Conservation (phyloP, 257 asterid genomes). For the Penstemon davidsonii region DNA sequence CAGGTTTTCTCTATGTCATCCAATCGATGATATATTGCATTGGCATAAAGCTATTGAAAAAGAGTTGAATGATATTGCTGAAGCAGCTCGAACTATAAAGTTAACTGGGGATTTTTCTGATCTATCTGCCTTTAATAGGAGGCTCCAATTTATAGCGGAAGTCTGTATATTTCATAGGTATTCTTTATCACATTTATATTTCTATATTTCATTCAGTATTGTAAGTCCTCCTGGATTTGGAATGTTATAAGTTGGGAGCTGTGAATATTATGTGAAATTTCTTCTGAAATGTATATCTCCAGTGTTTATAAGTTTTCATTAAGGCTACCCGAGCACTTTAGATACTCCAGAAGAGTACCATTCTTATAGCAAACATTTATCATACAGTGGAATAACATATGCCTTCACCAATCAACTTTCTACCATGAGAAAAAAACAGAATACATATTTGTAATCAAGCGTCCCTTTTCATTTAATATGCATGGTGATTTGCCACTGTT, state of each 20-base stretch:
- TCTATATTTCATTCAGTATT: not conserved
- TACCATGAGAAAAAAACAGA: not conserved
- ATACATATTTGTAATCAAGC: slow-evolving; percentile 2
- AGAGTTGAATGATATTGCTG: slow-evolving; percentile 85
- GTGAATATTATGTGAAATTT: not conserved
- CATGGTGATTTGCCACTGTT: slow-evolving; percentile 14
- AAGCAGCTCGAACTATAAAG: slow-evolving; percentile 79
- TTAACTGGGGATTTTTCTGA: slow-evolving; percentile 84
- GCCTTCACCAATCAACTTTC: not conserved
- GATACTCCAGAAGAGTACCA: not conserved
- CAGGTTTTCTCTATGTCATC: slow-evolving; percentile 41
- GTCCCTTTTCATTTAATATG: not conserved
- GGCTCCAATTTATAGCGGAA: slow-evolving; percentile 97
- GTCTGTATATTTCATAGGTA: slow-evolving; percentile 98
- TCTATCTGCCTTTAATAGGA: slow-evolving; percentile 65
- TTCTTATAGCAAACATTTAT: not conserved
- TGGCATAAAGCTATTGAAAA: slow-evolving; percentile 92
- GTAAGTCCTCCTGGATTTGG: not conserved
- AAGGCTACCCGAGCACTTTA: not conserved
- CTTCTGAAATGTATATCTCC: not conserved
- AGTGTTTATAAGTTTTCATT: not conserved
- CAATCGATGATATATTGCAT: slow-evolving; percentile 86
- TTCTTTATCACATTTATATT: not conserved
- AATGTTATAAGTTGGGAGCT: not conserved
- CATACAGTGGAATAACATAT: not conserved